Base-by-base conservation (phyloP, 2,329 filamentous ascomycete species). In the Xylaria digitata region DNA sequence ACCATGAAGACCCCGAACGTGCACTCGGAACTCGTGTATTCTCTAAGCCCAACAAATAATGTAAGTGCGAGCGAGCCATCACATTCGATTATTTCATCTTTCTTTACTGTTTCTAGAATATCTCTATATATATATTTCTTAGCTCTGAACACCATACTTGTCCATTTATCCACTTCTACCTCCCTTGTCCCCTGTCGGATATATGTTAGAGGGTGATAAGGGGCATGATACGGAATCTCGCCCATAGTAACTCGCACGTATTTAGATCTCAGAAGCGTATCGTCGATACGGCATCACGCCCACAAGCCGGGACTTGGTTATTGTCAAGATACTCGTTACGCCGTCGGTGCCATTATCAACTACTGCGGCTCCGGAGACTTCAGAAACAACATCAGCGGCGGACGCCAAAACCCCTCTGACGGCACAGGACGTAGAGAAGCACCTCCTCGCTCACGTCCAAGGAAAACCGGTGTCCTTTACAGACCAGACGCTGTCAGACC, bases 201-300 rank as follows among this genome's bases (percentile, higher is more conserved):
- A 42, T 42, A 26, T 37, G 21, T 46, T n/a, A 11, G 45, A 34
- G 45, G n/a, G 21, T 6, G 19, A 2, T 37, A 7, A 9, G 30
- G 55, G 19, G 2, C 11, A 57, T 40, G 43, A 30, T 21, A 11
- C 21, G n/a, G 32, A 8, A 49, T 34, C 48, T 1, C 5, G n/a
- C 9, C 4, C 3, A 2, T 40, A 15, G 17, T 21, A 1, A 50
- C 55, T 58, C 49, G 62, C 43, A 32, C 67, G 9, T 49, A 67
- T 55, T 71, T 70, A 96, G 93, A 98, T 99, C 75, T 88, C 93
- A 58, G 94, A 97, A 73, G 90, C 94, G 0, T 98, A 98, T 80
- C 90, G 93, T 37, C 90, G 91, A 61, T 97, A 96, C 75, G 96
- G 96, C 54, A 89, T 98, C 65, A 83, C 87, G 0, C 87, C 92